Evolutionary conservation across 1,284 basidiomycete genomes (phyloP).

Genomic region (Papiliotrema nemorosa): DNA sequence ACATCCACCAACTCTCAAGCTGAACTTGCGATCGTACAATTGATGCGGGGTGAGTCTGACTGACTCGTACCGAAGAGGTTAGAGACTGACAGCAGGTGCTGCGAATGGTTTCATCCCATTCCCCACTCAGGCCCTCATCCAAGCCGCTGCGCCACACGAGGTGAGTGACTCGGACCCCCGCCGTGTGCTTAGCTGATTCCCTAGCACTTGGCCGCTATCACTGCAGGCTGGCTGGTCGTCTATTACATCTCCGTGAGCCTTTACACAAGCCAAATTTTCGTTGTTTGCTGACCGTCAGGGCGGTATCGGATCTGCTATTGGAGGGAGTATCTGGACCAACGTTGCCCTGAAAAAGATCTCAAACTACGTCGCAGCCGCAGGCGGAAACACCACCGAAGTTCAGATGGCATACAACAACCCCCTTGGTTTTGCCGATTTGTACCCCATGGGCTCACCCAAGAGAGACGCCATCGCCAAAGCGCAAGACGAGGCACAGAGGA

Average conservation of each 20-base stretch:
- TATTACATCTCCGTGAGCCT: conserved; percentile 38
- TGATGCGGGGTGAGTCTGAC: conserved; percentile 24
- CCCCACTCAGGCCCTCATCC: conserved; percentile 43
- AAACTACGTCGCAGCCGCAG: conserved; percentile 19
- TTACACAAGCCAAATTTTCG: neutral
- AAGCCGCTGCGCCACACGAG: conserved; percentile 40
- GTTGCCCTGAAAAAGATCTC: conserved; percentile 32
- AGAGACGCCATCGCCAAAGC: conserved; percentile 36
- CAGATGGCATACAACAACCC: conserved; percentile 36
- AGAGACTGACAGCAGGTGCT: conserved; percentile 7
- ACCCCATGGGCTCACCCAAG: conserved; percentile 26
- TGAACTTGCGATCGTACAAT: conserved; percentile 39
- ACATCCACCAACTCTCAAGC: conserved; percentile 25
- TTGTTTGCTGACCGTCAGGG: conserved; percentile 9
- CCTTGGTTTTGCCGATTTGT: conserved; percentile 29
- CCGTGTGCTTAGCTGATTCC: no score
- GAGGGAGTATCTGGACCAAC: conserved; percentile 48
- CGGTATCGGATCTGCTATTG: conserved; percentile 45
- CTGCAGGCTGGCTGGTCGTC: conserved; percentile 38
- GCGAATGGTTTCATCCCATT: conserved; percentile 39
- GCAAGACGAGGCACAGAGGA: conserved; percentile 43
- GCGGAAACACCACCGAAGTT: conserved; percentile 25
- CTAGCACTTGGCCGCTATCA: conserved; percentile 38
- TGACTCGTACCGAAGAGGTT: neutral
- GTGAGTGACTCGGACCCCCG: no score